These are phyloP conservation scores for Globisporangium nodosum DNA, from an alignment of 352 stramenopile species.

Conservation along the genomic window DNA sequence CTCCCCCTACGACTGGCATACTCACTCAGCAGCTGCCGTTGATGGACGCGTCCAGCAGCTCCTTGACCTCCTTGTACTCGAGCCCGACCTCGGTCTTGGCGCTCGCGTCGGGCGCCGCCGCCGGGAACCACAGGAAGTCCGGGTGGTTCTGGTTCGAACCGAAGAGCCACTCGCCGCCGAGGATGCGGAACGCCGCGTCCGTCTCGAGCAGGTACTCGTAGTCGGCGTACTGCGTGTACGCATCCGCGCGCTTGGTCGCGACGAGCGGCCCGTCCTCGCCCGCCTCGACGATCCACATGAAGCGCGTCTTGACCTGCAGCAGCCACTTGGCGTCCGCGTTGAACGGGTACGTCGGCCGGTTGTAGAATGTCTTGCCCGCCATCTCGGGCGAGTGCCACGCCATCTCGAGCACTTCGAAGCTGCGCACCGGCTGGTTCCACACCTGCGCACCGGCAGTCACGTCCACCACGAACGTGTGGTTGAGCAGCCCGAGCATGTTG, in stretches of 20 bases:
- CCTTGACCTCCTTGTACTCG: slow-evolving; percentile 41
- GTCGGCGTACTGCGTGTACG: slow-evolving; percentile 43
- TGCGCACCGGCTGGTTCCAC: slow-evolving; percentile 54
- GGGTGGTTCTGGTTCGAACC: slow-evolving; percentile 48
- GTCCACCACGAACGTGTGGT: slow-evolving; percentile 13
- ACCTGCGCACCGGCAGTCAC: slow-evolving; percentile 40
- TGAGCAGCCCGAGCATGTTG: slow-evolving; percentile 10
- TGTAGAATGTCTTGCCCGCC: slow-evolving; percentile 40
- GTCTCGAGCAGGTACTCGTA: slow-evolving; percentile 73
- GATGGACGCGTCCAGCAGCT: slow-evolving; percentile 32
- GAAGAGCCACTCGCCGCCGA: slow-evolving; percentile 64
- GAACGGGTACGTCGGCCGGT: slow-evolving; percentile 49
- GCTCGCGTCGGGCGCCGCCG: slow-evolving; percentile 27
- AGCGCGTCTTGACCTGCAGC: slow-evolving; percentile 45
- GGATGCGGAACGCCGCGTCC: slow-evolving; percentile 52
- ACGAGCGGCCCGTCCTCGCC: slow-evolving; percentile 48
- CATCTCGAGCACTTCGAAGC: slow-evolving; percentile 43
- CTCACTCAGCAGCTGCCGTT: slow-evolving; percentile 15
- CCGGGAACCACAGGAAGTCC: slow-evolving; percentile 71
- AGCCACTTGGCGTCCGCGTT: slow-evolving; percentile 52
- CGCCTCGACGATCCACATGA: slow-evolving; percentile 57
- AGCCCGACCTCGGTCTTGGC: slow-evolving; percentile 37
- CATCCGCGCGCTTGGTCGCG: slow-evolving; percentile 32
- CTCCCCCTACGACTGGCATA: too few relatives aligned
- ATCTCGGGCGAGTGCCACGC: slow-evolving; percentile 30